These are phyloP conservation scores for Pseudocercospora ulei DNA, from an alignment of 2,329 filamentous ascomycete species.

Conservation along the genomic window DNA sequence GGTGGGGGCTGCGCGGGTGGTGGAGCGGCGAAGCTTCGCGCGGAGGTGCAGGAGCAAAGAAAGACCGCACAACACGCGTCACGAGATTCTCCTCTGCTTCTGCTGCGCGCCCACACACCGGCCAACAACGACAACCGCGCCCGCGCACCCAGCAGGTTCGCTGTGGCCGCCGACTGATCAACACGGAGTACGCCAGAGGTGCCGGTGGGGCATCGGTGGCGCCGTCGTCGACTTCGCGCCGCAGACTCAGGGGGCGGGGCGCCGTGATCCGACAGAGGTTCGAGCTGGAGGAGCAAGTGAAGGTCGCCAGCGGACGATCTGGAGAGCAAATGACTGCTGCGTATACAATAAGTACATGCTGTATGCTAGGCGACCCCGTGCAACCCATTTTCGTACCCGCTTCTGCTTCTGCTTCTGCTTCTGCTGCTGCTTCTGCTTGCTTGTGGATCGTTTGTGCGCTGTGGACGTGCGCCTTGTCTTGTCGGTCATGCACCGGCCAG, in stretches of 20 bases:
- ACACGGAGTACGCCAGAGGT: slow-evolving; percentile 9
- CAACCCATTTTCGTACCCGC: slow-evolving; percentile 10
- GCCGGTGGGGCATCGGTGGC: slow-evolving; percentile 9
- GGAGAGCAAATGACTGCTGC: neutral
- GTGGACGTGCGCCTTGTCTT: slow-evolving; percentile 6
- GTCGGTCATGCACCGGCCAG: slow-evolving; percentile 1
- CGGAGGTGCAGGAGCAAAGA: slow-evolving; percentile 11
- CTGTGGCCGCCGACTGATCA: slow-evolving; percentile 2
- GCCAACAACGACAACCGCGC: too few relatives aligned
- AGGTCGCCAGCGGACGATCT: neutral
- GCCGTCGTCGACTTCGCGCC: slow-evolving; percentile 3
- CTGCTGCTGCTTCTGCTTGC: neutral
- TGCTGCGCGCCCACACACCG: neutral
- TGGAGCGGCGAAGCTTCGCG: slow-evolving; percentile 21
- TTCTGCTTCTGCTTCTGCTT: slow-evolving; percentile 1
- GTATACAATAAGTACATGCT: slow-evolving; percentile 9
- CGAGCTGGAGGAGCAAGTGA: neutral
- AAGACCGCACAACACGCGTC: slow-evolving; percentile 11
- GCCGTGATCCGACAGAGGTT: neutral
- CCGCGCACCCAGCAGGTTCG: neutral
- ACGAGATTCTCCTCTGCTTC: too few relatives aligned
- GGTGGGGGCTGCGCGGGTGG: slow-evolving; percentile 22
- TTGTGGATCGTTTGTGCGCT: neutral
- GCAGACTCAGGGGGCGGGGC: neutral
- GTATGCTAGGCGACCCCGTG: slow-evolving; percentile 8